Base-by-base conservation (phyloP, 2,329 filamentous ascomycete genomes). In the Emergomyces orientalis region DNA sequence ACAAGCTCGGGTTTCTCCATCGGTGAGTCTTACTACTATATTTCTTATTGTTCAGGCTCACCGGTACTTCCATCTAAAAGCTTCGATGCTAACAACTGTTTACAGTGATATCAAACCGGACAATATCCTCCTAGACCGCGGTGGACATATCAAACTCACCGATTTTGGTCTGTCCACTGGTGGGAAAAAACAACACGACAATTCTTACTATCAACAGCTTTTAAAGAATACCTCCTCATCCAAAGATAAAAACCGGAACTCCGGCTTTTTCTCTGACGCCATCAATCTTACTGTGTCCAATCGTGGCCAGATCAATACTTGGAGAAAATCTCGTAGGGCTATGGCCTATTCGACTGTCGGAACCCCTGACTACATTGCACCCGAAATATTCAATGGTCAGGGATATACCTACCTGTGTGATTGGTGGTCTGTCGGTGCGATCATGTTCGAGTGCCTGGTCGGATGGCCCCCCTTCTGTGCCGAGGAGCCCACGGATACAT, bases 381-480 rank as follows among this genome's bases (percentile, higher is more conserved):
- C 94, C 2, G 94, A 99, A 75, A 97, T 99, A 70, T 97, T 99
- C 77, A 95, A 90, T 56, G 92, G 93, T 22, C 90, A 96, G 71
- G 94, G 94, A 58, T 99, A 99, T 79, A 90, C 91, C 63, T 96
- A 93, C 72, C 88, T 95, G 74, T 99, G 94, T 75, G 94, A 99
- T 81, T 99, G 94, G 94, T 99, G 94, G 94, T 96, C 90, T 27
- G 84, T 99, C 59, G 94, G 94, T 61, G 97, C 94, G 54, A 99
- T 99, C 78, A 97, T 99, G 94, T 99, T 97, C 71, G 94, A 99
- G 78, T 99, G 94, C 76, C 82, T 99, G 69, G 91, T 99, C 65
- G 94, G 94, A 71, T 99, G 94, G 94, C 94, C 94, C 62, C 94
- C 94, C 37, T 99, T 99, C 84, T 99, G 94, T 75, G 93, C 94